Base-by-base conservation (phyloP, 345 rosid species). In the Garcia nutans region DNA sequence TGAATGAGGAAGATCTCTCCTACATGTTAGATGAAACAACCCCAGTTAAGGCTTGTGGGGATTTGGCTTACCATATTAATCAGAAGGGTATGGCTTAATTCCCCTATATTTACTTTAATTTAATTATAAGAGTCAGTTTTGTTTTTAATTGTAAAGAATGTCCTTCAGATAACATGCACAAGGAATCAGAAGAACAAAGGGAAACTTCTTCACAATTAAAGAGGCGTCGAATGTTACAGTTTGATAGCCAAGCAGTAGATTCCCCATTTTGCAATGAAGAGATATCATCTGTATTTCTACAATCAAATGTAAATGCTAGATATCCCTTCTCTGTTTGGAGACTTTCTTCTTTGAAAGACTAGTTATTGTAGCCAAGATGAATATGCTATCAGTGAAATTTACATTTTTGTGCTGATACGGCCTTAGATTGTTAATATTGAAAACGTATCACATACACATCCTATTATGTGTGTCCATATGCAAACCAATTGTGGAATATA, bases 221-320 rank as follows among this genome's bases (percentile, higher is more conserved):
- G 84, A 86, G 99, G 86, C 97, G 98, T 16, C 91, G 97, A 70
- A 89, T 91, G 96, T 83, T 96, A 78, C 97, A 89, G 10, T 96
- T 93, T 72, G 97, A 93, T 67, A 75, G 81, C 80, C 85, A 87
- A 64, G 77, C 76, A 47, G 62, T 26, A 33, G 93, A 89, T 74
- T 82, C 88, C 33, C 77, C 87, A 61, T 79, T 84, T 80, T 84
- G 90, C 79, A 75, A 89, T 77, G 86, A 92, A 67, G 97, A 92
- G 74, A 76, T 74, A 73, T 79, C 94, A 26, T 81, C 95, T 79
- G 82, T 87, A 31, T 88, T 96, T 84, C 86, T 90, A 26, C 89
- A 86, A 84, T 87, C 97, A 75, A 88, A 85, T 68, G 96, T 91
- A 55, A 86, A 89, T 83, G 66, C 49, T 47, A 37, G 41, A 15